Evolutionary conservation across 1,139 yeast genomes (phyloP).

Genomic region (Yamadazyma triangularis): DNA sequence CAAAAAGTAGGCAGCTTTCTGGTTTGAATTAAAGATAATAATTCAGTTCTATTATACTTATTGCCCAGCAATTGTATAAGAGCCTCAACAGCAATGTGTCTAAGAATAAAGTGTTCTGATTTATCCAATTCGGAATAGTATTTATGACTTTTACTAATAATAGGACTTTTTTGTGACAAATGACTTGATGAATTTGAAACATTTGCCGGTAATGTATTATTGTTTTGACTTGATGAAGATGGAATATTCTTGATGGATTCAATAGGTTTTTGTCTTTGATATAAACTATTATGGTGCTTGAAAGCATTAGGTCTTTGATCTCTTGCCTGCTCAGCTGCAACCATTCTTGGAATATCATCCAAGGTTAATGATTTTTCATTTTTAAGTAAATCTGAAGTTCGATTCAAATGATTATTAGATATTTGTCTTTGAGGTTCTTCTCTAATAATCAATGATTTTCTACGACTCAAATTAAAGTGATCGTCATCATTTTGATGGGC

Average conservation of each 20-base stretch:
- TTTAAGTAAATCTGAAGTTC: constrained; percentile 66
- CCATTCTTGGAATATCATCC: constrained; percentile 95
- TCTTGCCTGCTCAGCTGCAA: constrained; percentile 94
- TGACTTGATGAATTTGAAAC: constrained; percentile 4
- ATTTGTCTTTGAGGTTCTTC: constrained; percentile 40
- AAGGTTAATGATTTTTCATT: constrained; percentile 84
- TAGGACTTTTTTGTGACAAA: constrained; percentile 2
- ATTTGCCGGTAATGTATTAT: not conserved
- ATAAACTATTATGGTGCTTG: constrained; percentile 56
- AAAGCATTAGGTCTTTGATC: constrained; percentile 87
- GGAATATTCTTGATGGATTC: constrained; percentile 1
- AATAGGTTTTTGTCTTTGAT: constrained; percentile 35
- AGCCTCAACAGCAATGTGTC: constrained; percentile 68
- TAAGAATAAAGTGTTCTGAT: constrained; percentile 56
- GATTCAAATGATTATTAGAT: constrained; percentile 34
- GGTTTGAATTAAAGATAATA: constrained; percentile 50
- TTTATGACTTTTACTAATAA: constrained; percentile 14
- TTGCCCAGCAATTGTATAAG: constrained; percentile 38
- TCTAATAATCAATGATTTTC: constrained; percentile 35
- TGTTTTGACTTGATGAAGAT: not conserved
- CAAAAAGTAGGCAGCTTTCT: constrained; percentile 61
- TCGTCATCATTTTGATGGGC: constrained; percentile 26
- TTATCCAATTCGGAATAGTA: constrained; percentile 71
- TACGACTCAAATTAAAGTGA: constrained; percentile 26
- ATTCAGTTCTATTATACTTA: constrained; percentile 47